These are phyloP conservation scores for Eucalyptus urophylla DNA, from an alignment of 345 rosid genomes.

Conservation along the genomic window DNA sequence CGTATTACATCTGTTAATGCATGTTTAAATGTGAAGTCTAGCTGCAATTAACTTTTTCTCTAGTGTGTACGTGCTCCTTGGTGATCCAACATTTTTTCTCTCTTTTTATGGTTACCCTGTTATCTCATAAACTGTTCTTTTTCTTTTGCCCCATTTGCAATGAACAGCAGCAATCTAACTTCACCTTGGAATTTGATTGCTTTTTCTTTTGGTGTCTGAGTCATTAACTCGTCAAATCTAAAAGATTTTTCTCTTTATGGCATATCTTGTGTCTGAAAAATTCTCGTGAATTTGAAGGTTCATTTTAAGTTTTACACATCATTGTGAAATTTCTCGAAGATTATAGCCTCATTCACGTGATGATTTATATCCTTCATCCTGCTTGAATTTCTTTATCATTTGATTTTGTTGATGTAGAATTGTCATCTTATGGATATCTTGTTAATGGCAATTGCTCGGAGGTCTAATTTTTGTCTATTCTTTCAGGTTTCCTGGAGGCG, in stretches of 20 bases:
- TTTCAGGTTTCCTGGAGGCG: slow-evolving; percentile 76
- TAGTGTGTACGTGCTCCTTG: background rate
- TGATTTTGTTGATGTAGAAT: background rate
- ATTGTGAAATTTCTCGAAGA: background rate
- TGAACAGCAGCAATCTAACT: background rate
- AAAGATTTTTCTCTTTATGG: background rate
- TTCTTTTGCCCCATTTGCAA: background rate
- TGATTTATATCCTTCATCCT: background rate
- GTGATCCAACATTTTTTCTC: background rate
- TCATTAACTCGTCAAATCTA: background rate
- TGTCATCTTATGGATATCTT: background rate
- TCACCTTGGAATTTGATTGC: background rate
- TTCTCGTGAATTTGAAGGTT: background rate
- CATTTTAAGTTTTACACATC: background rate
- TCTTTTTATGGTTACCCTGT: background rate
- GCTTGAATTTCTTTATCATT: background rate
- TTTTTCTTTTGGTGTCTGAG: background rate
- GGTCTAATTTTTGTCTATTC: background rate
- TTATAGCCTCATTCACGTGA: background rate
- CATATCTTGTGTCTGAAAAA: background rate
- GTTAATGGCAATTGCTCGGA: background rate
- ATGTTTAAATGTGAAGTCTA: background rate
- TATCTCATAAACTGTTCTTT: background rate
- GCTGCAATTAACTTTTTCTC: background rate
- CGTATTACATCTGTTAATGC: background rate